A percentile compares a stretch with the other conserved stretches of the same genome.
These are phyloP conservation scores for Petunia axillaris DNA, from an alignment of 257 asterid genomes.

Conservation along the genomic window DNA sequence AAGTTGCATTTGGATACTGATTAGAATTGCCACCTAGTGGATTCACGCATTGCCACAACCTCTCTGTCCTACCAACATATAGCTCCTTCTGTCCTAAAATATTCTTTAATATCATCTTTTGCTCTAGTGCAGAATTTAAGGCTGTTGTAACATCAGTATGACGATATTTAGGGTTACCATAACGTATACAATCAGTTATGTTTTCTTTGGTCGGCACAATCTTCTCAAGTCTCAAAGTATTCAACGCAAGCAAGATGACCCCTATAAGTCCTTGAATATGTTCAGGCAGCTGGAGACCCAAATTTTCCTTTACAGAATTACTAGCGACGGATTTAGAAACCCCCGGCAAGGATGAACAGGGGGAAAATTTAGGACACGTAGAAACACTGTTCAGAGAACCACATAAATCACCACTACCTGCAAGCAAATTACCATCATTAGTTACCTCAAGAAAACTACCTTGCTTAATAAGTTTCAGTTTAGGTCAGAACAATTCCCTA, in stretches of 20 bases:
- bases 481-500: slow-evolving; percentile 19
- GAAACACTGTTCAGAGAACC: slow-evolving; percentile 21
- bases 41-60: slow-evolving; percentile 56
- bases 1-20: slow-evolving; percentile 38
- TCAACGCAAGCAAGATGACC: slow-evolving; percentile 47
- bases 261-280: slow-evolving; percentile 43
- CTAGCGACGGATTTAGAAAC: slow-evolving; percentile 12
- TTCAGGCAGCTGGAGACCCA: slow-evolving; percentile 30
- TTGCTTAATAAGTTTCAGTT: slow-evolving; percentile 20
- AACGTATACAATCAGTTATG: slow-evolving; percentile 49
- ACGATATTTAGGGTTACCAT: slow-evolving; percentile 47
- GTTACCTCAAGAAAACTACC: not conserved
- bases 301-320: slow-evolving; percentile 29
- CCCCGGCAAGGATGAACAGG: slow-evolving; percentile 22
- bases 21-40: slow-evolving; percentile 40
- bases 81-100: slow-evolving; percentile 38
- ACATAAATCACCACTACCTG: slow-evolving; percentile 2
- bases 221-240: slow-evolving; percentile 51
- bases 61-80: slow-evolving; percentile 46
- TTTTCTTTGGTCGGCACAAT: slow-evolving; percentile 54
- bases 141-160: slow-evolving; percentile 49
- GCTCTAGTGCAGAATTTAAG: slow-evolving; percentile 45
- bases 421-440: not conserved
- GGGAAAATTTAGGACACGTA: slow-evolving; percentile 4
- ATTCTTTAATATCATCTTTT: slow-evolving; percentile 43